Conservation (phyloP, 768 basidiomycete genomes). For the Myochromella boudieri region DNA sequence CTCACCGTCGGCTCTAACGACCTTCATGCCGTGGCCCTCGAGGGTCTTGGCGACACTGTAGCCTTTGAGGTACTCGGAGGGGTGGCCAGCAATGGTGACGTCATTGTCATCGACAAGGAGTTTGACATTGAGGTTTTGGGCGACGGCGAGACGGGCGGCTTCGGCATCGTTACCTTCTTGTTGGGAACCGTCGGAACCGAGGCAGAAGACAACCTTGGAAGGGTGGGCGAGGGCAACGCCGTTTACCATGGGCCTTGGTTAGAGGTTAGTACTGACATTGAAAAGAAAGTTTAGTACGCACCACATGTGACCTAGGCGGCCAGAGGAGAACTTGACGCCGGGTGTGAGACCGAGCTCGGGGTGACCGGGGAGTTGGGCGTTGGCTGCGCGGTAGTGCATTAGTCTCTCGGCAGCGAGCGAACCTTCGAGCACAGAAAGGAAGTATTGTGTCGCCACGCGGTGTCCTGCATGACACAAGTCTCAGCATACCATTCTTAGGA, state of each 20-base stretch:
- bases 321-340: conserved; percentile 92
- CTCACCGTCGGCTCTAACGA: conserved; percentile 73
- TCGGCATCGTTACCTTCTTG: conserved; percentile 93
- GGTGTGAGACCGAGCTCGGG: conserved; percentile 89
- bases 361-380: conserved; percentile 86
- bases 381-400: conserved; percentile 81
- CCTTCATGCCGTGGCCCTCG: conserved; percentile 80
- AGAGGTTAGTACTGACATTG: too few relatives aligned
- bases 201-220: conserved; percentile 75
- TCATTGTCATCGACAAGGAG: conserved; percentile 89
- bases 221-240: conserved; percentile 80
- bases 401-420: conserved; percentile 72
- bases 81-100: conserved; percentile 91
- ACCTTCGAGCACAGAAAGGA: conserved; percentile 78
- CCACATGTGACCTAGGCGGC: conserved; percentile 93
- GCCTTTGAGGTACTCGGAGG: conserved; percentile 82
- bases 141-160: conserved; percentile 84
- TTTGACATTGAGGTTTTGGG: conserved; percentile 81
- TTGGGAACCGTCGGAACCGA: conserved; percentile 89
- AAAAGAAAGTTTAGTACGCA: conserved; percentile 28
- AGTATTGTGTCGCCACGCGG: conserved; percentile 88
- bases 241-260: conserved; percentile 78
- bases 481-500: conserved; percentile 2
- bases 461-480: conserved; percentile 60
- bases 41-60: conserved; percentile 73